Percentiles rank a stretch among this genome's conserved stretches.
Conservation (phyloP, 2,329 filamentous ascomycete genomes). For the Pseudovirgaria hyperparasitica region DNA sequence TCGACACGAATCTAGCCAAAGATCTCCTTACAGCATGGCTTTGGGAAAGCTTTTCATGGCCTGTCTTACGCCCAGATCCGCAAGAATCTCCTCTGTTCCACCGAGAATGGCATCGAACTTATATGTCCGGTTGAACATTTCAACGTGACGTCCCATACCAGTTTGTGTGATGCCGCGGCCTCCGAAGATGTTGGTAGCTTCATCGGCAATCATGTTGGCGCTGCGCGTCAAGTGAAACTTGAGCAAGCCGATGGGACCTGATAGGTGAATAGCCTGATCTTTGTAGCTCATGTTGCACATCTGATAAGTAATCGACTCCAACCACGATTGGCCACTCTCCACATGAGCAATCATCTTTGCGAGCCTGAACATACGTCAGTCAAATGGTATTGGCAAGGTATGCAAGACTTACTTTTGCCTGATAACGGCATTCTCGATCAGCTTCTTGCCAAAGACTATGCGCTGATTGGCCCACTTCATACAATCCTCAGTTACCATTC, state of each 20-base stretch:
- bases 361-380: constrained; percentile 36
- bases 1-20: too few relatives aligned
- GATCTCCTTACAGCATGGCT: constrained; percentile 51
- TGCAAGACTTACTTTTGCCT: constrained; percentile 49
- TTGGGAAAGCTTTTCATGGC: constrained; percentile 78
- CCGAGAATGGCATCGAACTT: constrained; percentile 58
- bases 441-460: constrained; percentile 68
- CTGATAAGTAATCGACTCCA: constrained; percentile 74
- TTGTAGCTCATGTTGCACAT: constrained; percentile 78
- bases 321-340: constrained; percentile 76
- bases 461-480: constrained; percentile 84
- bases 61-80: constrained; percentile 70
- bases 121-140: constrained; percentile 74
- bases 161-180: constrained; percentile 67
- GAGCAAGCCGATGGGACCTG: constrained; percentile 69
- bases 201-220: constrained; percentile 73
- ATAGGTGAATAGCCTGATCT: constrained; percentile 61
- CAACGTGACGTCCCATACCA: constrained; percentile 71
- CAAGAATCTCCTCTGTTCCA: constrained; percentile 72
- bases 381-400: constrained; percentile 2
- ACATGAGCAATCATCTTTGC: constrained; percentile 76
- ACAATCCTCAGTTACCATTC: constrained; percentile 67
- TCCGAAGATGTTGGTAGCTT: constrained; percentile 76
- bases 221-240: constrained; percentile 68
- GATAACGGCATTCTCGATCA: constrained; percentile 75